Evolutionary conservation across 2,329 filamentous ascomycete species (phyloP).

Genomic region (Colletotrichum tofieldiae): DNA sequence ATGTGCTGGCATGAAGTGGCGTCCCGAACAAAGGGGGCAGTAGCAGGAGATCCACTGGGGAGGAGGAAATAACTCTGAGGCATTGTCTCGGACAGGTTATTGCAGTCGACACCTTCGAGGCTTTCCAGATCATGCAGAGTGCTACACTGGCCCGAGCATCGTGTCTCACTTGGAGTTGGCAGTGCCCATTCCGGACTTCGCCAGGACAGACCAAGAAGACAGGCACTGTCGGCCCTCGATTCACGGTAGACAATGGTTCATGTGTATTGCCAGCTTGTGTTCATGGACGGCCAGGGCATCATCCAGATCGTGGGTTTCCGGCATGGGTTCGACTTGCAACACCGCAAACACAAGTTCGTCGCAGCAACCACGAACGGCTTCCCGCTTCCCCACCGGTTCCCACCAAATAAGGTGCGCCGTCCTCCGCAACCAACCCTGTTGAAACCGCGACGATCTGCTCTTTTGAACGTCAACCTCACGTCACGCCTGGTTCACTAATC

Average conservation of each 20-base stretch:
- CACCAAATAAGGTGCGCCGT: conserved; percentile 40
- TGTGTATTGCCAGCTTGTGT: background rate
- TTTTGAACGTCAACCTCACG: conserved; percentile 17
- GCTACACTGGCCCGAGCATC: conserved; percentile 25
- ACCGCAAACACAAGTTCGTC: conserved; percentile 32
- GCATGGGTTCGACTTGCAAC: background rate
- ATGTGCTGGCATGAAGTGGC: conserved; percentile 11
- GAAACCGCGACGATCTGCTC: conserved; percentile 31
- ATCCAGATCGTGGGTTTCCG: background rate
- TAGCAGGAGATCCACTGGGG: background rate
- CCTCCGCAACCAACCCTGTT: conserved; percentile 30
- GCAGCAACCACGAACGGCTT: conserved; percentile 25
- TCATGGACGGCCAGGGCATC: background rate
- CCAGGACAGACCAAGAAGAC: background rate
- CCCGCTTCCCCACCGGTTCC: conserved; percentile 37
- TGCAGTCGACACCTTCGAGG: background rate
- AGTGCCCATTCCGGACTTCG: conserved; percentile 21
- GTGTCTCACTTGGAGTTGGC: conserved; percentile 23
- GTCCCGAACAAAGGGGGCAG: conserved; percentile 16
- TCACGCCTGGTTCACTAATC: conserved; percentile 16
- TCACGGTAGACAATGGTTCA: background rate
- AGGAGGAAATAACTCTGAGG: conserved; percentile 21
- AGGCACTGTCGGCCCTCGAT: background rate
- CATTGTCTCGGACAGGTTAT: conserved; percentile 22
- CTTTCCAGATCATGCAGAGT: conserved; percentile 18